Evolutionary conservation across 2,329 filamentous ascomycete species (phyloP).

Genomic region (Colletotrichum echinochloae): DNA sequence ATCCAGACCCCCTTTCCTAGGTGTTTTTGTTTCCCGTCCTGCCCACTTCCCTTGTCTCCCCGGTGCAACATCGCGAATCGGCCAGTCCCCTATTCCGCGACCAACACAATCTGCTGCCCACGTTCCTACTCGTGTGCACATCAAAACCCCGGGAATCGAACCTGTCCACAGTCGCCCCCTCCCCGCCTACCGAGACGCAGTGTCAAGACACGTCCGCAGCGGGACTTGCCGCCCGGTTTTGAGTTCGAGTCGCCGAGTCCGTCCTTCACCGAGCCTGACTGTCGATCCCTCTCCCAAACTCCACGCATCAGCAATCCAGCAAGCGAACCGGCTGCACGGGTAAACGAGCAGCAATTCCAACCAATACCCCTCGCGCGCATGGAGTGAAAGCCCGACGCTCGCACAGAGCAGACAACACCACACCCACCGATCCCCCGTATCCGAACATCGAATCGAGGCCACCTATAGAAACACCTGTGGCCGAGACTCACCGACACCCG

Average conservation of each 20-base stretch:
- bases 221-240: conserved; percentile 37
- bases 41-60: not conserved
- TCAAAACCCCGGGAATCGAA: not conserved
- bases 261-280: conserved; percentile 15
- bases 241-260: conserved; percentile 35
- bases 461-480: conserved; percentile 8
- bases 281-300: conserved; percentile 5
- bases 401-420: conserved; percentile 19
- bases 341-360: conserved; percentile 21
- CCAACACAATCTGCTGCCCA: conserved; percentile 6
- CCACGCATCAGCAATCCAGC: conserved; percentile 7
- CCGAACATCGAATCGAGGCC: conserved; percentile 18
- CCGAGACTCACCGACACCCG: conserved; percentile 9
- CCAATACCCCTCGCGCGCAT: conserved; percentile 29
- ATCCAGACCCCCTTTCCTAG: conserved; percentile 37
- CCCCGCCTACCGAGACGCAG: conserved; percentile 23
- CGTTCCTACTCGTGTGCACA: not conserved
- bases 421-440: not conserved
- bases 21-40: conserved; percentile 16
- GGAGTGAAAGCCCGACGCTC: conserved; percentile 36
- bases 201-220: conserved; percentile 32
- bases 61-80: conserved; percentile 36
- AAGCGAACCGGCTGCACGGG: conserved; percentile 18
- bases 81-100: not conserved
- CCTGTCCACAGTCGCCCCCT: not conserved